A percentile compares a stretch with the other conserved stretches of the same genome.
Evolutionary conservation across 345 rosid genomes (phyloP).

Genomic region (Lumnitzera racemosa): DNA sequence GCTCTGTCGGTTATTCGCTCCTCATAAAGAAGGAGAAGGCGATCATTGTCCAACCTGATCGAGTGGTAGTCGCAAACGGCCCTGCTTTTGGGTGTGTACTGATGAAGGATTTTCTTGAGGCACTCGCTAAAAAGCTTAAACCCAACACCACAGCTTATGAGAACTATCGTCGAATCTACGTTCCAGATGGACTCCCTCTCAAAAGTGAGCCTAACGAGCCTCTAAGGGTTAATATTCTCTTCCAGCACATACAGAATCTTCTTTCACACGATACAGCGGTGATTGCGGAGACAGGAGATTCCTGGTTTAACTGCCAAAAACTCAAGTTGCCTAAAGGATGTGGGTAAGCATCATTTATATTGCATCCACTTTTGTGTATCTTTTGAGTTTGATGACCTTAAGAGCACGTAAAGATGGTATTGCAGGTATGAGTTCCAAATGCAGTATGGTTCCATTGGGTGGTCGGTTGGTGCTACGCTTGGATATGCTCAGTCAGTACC

Average conservation of each 20-base stretch:
- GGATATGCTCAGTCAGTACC: constrained; percentile 55
- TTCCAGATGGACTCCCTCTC: constrained; percentile 20
- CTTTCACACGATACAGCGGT: constrained; percentile 19
- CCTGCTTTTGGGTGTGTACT: constrained; percentile 26
- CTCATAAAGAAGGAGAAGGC: constrained; percentile 30
- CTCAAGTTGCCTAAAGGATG: constrained; percentile 28
- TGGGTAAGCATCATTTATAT: constrained; percentile 15
- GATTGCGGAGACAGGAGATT: constrained; percentile 36
- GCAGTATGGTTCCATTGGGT: constrained; percentile 57
- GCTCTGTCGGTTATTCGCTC: constrained; percentile 27
- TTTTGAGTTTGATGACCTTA: too few species aligned
- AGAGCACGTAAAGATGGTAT: constrained; percentile 4
- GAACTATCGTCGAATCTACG: constrained; percentile 17
- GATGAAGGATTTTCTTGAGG: constrained; percentile 25
- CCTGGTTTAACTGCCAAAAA: constrained; percentile 31
- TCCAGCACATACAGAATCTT: constrained; percentile 23
- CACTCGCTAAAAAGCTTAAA: constrained; percentile 16
- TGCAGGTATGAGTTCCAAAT: constrained; percentile 47
- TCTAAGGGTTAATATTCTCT: constrained; percentile 19
- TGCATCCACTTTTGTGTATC: background rate
- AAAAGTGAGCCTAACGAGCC: constrained; percentile 19
- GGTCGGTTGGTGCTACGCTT: constrained; percentile 57
- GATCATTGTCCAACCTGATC: constrained; percentile 27
- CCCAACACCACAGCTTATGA: constrained; percentile 20
- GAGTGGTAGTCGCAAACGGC: constrained; percentile 24